Evolutionary conservation across 2,329 filamentous ascomycete genomes (phyloP), one percentile per base, ranked within the genome.

Genomic region (Aspergillus sp.): DNA sequence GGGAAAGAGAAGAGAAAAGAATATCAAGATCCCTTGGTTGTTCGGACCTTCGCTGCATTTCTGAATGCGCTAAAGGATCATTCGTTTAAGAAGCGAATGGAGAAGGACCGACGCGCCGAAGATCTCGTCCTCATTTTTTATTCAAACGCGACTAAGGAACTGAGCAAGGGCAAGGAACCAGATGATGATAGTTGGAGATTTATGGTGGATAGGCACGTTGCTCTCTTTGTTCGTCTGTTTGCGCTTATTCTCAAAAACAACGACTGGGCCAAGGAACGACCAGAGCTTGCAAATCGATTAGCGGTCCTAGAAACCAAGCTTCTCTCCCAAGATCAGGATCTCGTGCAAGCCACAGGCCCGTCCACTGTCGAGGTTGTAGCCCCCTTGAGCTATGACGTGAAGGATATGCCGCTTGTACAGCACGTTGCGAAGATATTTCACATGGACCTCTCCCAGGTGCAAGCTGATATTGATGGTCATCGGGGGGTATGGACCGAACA

Each of bases 111-210:
- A 62, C 88, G 93, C 69, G 88, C 96, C 21, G 95, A 99, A 75
- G 93, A 96, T 62, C 79, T 98, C 52, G 86, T 99, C 52, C 82
- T 99, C 65, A 97, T 98, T 63, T 98, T 99, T 80, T 98, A 96
- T 77, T 96, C 93, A 1, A 90, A 91, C 62, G 93, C 95, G 6
- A 96, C 91, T 46, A 96, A 96, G 73, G 93, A 96, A 61, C 84
- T 96, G 68, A 87, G 90, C 74, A 90, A 91, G 73, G 84, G 89
- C 53, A 90, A 90, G 74, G 76, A 84, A 1, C 82, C 86, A 0
- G 89, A 90, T 47, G 93, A 98, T 73, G 91, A 96, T 72, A 85
- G 86, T 53, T 97, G 91, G 90, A 96, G 95, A 77, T 80, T 90
- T 58, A 86, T 98, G 76, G 92, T 96, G 17, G 95, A 99, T 74